These are phyloP conservation scores for Leishmania tropica DNA, from an alignment of 208 protist species.

Conservation along the genomic window DNA sequence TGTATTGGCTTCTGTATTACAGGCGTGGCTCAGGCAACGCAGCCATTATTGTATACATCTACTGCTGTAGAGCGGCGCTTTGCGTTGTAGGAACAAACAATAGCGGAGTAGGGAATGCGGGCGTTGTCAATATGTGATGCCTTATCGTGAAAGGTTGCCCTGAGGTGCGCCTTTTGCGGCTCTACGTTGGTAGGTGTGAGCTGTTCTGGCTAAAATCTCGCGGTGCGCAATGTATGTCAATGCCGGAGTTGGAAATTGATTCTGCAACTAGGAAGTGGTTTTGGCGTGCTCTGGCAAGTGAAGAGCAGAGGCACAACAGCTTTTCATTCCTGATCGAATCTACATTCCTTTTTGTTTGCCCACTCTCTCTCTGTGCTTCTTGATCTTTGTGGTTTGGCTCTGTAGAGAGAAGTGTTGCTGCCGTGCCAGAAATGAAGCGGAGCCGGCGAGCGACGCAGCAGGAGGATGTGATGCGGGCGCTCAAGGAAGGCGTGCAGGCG, in stretches of 20 bases:
- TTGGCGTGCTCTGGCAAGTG: background rate
- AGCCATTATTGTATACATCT: background rate
- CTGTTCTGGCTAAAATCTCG: background rate
- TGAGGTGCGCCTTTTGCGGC: background rate
- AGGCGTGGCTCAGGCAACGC: background rate
- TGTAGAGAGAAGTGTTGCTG: background rate
- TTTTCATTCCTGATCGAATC: background rate
- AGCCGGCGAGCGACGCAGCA: slow-evolving; percentile 7
- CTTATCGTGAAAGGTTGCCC: background rate
- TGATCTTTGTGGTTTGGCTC: background rate
- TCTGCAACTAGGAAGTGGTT: background rate
- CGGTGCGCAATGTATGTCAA: background rate
- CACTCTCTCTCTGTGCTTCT: background rate
- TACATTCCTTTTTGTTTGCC: background rate
- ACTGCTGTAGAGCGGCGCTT: background rate
- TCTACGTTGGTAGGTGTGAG: background rate
- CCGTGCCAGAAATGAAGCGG: slow-evolving; percentile 21
- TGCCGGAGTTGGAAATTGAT: too few species aligned
- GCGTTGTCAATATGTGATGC: background rate
- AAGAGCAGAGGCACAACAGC: background rate
- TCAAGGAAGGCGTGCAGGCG: slow-evolving; percentile 63
- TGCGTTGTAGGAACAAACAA: background rate
- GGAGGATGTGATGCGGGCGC: slow-evolving; percentile 33
- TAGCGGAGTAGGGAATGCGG: too few species aligned
- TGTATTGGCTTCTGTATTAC: background rate